Conservation (phyloP, 148 eudicot species). For the Mesembryanthemum crystallinum region DNA sequence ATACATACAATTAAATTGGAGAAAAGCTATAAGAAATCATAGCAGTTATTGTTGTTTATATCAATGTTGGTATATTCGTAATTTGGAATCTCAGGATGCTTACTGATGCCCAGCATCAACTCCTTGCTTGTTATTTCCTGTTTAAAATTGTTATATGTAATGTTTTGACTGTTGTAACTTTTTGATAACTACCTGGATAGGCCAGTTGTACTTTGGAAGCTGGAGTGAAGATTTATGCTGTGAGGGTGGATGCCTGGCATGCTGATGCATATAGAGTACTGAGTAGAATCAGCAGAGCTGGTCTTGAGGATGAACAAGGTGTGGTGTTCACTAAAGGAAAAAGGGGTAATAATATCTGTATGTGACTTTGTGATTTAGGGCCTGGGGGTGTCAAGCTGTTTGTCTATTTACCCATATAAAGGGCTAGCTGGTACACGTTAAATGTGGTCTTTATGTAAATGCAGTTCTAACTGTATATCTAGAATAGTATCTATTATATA, state of each 20-base stretch:
- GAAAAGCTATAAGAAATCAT: not conserved
- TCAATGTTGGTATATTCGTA: not conserved
- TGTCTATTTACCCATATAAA: not conserved
- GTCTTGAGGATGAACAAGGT: slow-evolving; percentile 60
- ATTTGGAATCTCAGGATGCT: not conserved
- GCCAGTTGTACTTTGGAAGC: slow-evolving; percentile 88
- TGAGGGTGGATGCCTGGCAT: slow-evolving; percentile 80
- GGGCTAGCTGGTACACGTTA: not conserved
- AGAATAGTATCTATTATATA: not conserved
- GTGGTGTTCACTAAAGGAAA: not conserved
- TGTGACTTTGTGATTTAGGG: not conserved
- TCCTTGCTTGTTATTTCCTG: not conserved
- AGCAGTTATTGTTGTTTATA: not conserved
- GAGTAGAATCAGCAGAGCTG: slow-evolving; percentile 72
- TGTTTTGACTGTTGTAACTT: not conserved
- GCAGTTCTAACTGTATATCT: not conserved
- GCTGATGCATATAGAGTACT: slow-evolving; percentile 86
- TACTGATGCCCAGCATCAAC: not conserved
- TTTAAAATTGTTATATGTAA: not conserved
- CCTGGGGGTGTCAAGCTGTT: not conserved
- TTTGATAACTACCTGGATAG: slow-evolving; percentile 10
- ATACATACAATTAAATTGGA: not conserved
- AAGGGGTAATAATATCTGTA: not conserved
- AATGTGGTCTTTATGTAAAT: not conserved
- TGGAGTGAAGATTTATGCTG: slow-evolving; percentile 76